Evolutionary conservation across 768 basidiomycete species (phyloP).

Genomic region (Termitomyces sp.): DNA sequence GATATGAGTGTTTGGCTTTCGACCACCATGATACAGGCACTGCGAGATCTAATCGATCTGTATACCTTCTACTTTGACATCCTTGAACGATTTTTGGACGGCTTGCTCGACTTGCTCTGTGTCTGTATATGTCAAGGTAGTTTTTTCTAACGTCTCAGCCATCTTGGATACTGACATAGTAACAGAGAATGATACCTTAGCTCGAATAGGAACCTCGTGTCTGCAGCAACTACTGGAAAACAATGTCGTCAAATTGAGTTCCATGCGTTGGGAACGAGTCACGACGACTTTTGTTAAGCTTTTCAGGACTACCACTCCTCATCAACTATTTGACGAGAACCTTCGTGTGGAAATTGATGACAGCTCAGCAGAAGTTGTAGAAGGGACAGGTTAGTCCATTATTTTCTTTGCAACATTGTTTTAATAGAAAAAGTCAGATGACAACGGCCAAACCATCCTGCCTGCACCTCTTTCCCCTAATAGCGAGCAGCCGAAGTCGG

Average conservation of each 20-base stretch:
- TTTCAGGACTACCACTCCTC: conserved; percentile 97
- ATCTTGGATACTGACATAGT: conserved; percentile 3
- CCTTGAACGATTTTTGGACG: conserved; percentile 86
- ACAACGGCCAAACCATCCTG: conserved; percentile 65
- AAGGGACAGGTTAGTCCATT: conserved; percentile 34
- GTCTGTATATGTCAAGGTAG: conserved; percentile 98
- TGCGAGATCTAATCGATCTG: conserved; percentile 91
- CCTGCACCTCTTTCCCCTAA: conserved; percentile 86
- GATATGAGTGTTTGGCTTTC: conserved; percentile 99
- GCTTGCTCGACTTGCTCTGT: conserved; percentile 88
- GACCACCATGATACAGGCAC: conserved; percentile 97
- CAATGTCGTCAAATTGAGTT: conserved; percentile 84
- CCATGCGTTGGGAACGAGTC: conserved; percentile 86
- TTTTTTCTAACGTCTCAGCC: not conserved
- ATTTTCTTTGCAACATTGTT: not conserved
- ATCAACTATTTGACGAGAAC: conserved; percentile 93
- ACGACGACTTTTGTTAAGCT: conserved; percentile 91
- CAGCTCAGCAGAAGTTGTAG: conserved; percentile 49
- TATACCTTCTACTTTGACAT: conserved; percentile 95
- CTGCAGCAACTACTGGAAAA: conserved; percentile 93
- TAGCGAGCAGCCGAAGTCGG: conserved; percentile 48
- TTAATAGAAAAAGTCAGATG: conserved; percentile 37
- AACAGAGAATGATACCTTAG: conserved; percentile 95
- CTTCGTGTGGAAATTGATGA: conserved; percentile 82
- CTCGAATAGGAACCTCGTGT: conserved; percentile 96